Conservation (phyloP, 2,329 filamentous ascomycete species). For the Pestalotiopsis sp. region DNA sequence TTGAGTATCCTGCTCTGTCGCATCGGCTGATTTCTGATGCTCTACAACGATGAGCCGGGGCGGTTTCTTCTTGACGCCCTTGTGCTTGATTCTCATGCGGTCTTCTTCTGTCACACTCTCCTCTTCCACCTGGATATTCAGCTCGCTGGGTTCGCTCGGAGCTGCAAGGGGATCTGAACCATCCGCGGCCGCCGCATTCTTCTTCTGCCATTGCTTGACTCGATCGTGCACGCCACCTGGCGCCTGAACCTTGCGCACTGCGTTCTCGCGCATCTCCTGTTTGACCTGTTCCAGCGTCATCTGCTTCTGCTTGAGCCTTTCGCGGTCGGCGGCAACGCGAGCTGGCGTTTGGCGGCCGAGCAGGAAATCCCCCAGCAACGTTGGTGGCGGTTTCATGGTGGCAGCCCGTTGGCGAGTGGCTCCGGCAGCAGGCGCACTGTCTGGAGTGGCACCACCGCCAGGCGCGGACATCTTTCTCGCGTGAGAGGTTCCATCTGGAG, state of each 20-base stretch:
- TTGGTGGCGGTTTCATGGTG: slow-evolving; percentile 27
- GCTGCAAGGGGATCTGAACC: slow-evolving; percentile 52
- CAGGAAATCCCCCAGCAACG: slow-evolving; percentile 31
- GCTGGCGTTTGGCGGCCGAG: slow-evolving; percentile 44
- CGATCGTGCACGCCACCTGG: slow-evolving; percentile 74
- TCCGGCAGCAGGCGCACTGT: slow-evolving; percentile 19
- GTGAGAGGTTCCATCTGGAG: slow-evolving; percentile 16
- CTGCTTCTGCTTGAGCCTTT: slow-evolving; percentile 46
- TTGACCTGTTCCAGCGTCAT: slow-evolving; percentile 63
- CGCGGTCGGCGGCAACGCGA: slow-evolving; percentile 50
- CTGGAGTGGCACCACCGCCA: slow-evolving; percentile 21
- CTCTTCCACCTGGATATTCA: slow-evolving; percentile 62
- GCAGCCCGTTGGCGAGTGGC: slow-evolving; percentile 26
- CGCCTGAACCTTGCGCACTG: slow-evolving; percentile 60
- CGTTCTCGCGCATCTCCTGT: slow-evolving; percentile 59
- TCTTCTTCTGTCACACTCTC: slow-evolving; percentile 64
- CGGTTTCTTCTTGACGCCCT: slow-evolving; percentile 43
- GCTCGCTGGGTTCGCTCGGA: slow-evolving; percentile 61
- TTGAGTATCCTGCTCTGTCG: slow-evolving; percentile 33
- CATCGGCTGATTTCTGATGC: slow-evolving; percentile 26
- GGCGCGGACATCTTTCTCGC: slow-evolving; percentile 18
- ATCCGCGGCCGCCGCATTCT: slow-evolving; percentile 67
- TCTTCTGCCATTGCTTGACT: slow-evolving; percentile 83
- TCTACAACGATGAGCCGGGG: slow-evolving; percentile 31
- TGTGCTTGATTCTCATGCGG: slow-evolving; percentile 57